phyloP scores from a whole-genome alignment of 2,329 filamentous ascomycete species.

The Stachybotrys chartarum region DNA sequence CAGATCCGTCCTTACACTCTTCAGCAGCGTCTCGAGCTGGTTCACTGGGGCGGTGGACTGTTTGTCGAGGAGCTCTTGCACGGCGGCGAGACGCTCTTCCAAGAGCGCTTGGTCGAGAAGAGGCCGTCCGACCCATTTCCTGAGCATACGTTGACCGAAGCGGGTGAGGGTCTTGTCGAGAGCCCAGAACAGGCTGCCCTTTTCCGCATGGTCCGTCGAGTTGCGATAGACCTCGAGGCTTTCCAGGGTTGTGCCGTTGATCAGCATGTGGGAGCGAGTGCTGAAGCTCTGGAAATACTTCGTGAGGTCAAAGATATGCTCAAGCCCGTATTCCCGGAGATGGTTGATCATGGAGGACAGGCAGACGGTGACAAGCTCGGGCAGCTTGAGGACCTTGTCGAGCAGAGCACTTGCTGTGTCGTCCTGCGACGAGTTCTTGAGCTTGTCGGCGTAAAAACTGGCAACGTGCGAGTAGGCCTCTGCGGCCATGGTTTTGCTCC shows the following conservation, averaged over 20 bases:
- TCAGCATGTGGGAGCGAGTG: constrained; percentile 86
- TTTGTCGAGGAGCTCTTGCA: constrained; percentile 74
- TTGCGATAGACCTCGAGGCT: constrained; percentile 96
- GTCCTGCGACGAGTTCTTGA: constrained; percentile 54
- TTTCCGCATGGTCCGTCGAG: constrained; percentile 75
- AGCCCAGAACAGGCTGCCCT: constrained; percentile 91
- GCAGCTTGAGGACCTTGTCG: constrained; percentile 78
- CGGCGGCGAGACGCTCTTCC: constrained; percentile 72
- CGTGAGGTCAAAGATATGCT: constrained; percentile 92
- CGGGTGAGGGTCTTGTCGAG: constrained; percentile 87
- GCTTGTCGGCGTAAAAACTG: constrained; percentile 83
- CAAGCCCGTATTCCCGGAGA: constrained; percentile 81
- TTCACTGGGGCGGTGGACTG: constrained; percentile 62
- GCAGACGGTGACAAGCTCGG: constrained; percentile 82
- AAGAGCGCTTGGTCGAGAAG: constrained; percentile 69
- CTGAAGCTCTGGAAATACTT: constrained; percentile 98
- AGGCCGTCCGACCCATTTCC: constrained; percentile 92
- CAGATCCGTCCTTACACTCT: constrained; percentile 69
- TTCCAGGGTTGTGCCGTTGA: constrained; percentile 90
- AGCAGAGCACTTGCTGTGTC: constrained; percentile 59
- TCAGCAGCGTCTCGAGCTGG: constrained; percentile 64
- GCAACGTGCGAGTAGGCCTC: constrained; percentile 86
- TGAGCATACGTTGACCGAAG: constrained; percentile 78
- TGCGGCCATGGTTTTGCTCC: constrained; percentile 72
- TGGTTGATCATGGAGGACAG: constrained; percentile 95